phyloP scores from a whole-genome alignment of 345 rosid genomes.

The Eucalyptus guilfoylei region DNA sequence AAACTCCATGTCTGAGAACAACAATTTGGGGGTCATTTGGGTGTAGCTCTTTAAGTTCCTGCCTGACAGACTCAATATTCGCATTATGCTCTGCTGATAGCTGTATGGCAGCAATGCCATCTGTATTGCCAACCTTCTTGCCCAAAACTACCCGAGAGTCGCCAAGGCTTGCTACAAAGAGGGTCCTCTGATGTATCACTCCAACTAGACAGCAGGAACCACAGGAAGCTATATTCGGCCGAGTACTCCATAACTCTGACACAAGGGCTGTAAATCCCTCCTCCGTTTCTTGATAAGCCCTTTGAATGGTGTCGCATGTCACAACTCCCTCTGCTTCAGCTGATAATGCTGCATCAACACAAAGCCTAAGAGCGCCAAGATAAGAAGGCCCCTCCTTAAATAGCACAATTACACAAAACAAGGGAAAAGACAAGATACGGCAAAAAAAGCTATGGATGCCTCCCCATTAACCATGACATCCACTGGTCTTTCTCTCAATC shows the following conservation, averaged over 20 bases:
- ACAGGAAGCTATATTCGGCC: conserved; percentile 60
- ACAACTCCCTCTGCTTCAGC: conserved; percentile 62
- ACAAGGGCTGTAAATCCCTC: conserved; percentile 72
- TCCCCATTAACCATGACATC: neutral
- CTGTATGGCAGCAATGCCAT: conserved; percentile 65
- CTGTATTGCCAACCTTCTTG: conserved; percentile 65
- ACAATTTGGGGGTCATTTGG: conserved; percentile 86
- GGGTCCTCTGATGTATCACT: conserved; percentile 59
- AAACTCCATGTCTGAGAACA: conserved; percentile 75
- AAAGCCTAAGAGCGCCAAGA: conserved; percentile 45
- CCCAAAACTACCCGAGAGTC: conserved; percentile 84
- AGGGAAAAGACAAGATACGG: neutral
- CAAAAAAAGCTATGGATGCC: neutral
- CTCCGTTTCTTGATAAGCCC: conserved; percentile 67
- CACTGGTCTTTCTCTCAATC: neutral
- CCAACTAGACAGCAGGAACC: conserved; percentile 93
- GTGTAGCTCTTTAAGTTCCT: conserved; percentile 70
- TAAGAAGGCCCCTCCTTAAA: neutral
- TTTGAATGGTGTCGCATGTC: conserved; percentile 52
- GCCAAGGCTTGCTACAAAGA: conserved; percentile 80
- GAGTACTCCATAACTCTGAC: conserved; percentile 50
- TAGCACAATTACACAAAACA: neutral
- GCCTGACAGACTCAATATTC: conserved; percentile 65
- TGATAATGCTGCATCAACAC: conserved; percentile 77
- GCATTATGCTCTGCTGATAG: conserved; percentile 89